Percentiles rank a stretch among this genome's conserved stretches.
These are phyloP conservation scores for Torulaspora quercuum DNA, from an alignment of 805 yeast genomes.

Conservation along the genomic window DNA sequence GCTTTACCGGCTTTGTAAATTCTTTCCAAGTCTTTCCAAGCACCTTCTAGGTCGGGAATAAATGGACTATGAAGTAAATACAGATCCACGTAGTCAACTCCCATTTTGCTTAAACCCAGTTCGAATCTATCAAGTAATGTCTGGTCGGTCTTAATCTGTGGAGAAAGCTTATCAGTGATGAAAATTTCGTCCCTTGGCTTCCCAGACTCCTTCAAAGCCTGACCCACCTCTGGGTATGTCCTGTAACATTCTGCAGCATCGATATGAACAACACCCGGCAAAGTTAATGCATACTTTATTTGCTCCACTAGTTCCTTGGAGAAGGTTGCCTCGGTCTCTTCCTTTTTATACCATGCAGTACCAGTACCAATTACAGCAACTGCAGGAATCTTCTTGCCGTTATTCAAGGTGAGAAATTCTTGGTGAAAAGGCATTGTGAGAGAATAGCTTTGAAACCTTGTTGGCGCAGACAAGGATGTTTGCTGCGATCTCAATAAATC, in stretches of 20 bases:
- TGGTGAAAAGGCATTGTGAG: constrained; percentile 23
- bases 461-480: no score
- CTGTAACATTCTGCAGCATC: constrained; percentile 58
- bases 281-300: constrained; percentile 33
- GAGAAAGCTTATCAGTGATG: constrained; percentile 52
- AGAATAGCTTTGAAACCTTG: no score
- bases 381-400: constrained; percentile 44
- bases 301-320: constrained; percentile 36
- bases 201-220: constrained; percentile 42
- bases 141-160: constrained; percentile 24
- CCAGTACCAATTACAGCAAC: constrained; percentile 58
- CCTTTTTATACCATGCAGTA: constrained; percentile 50
- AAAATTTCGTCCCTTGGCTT: constrained; percentile 49
- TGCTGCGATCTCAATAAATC: no score
- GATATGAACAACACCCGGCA: constrained; percentile 51
- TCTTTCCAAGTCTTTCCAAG: constrained; percentile 51
- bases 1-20: constrained; percentile 52
- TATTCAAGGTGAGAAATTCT: constrained; percentile 33
- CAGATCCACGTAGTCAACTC: constrained; percentile 49
- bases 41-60: constrained; percentile 42
- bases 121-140: constrained; percentile 44
- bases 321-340: constrained; percentile 27
- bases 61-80: constrained; percentile 51
- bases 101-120: constrained; percentile 39
- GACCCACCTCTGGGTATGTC: constrained; percentile 52